Conservation (phyloP, 306 rosid genomes). For the Casuarina glauca region DNA sequence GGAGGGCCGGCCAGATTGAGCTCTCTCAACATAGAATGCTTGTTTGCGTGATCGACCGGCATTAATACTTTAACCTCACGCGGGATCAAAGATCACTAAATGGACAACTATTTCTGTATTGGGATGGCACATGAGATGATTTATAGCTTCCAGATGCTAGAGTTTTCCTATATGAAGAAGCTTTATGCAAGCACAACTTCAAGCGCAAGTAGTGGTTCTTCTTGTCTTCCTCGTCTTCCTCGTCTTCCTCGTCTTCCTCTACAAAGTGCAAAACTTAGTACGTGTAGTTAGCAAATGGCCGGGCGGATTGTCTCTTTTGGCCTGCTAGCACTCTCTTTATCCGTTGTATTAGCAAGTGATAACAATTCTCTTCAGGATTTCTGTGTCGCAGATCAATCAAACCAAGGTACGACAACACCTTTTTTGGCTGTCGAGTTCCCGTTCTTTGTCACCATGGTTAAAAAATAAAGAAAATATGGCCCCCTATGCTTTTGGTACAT, state of each 20-base stretch:
- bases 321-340: not conserved
- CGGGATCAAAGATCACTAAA: not conserved
- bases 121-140: not conserved
- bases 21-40: not conserved
- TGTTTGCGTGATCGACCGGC: not conserved
- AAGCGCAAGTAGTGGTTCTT: not conserved
- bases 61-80: not conserved
- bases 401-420: conserved; percentile 13
- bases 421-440: not conserved
- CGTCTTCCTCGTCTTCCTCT: too few relatives aligned
- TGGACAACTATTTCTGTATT: not conserved
- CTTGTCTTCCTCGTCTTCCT: not conserved
- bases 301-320: not conserved
- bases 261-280: not conserved
- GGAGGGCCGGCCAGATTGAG: not conserved
- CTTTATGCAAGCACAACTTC: not conserved
- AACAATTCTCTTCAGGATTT: conserved; percentile 45
- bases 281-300: not conserved
- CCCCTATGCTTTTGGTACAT: not conserved
- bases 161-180: not conserved
- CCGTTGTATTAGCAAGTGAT: conserved; percentile 20
- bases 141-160: not conserved
- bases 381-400: conserved; percentile 36
- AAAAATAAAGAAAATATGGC: not conserved
- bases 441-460: not conserved